A percentile compares a stretch with the other conserved stretches of the same genome.
Conservation (phyloP, 2,329 filamentous ascomycete species). For the Alternaria gansuensis region DNA sequence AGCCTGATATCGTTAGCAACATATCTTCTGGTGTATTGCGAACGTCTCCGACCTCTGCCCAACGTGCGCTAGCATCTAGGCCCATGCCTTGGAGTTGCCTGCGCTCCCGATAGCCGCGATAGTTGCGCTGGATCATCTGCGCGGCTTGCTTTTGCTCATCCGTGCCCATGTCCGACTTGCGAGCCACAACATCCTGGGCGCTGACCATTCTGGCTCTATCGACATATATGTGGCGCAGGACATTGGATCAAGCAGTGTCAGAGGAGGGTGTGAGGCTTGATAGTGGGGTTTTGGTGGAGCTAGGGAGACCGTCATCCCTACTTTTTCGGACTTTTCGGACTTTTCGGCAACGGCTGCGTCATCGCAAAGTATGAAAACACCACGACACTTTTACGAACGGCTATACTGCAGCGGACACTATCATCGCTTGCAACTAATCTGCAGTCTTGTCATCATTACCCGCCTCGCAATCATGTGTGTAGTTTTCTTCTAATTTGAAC, state of each 20-base stretch:
- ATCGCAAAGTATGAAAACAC: background rate
- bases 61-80: slow-evolving; percentile 74
- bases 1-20: slow-evolving; percentile 50
- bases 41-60: slow-evolving; percentile 68
- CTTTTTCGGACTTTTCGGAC: background rate
- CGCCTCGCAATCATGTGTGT: background rate
- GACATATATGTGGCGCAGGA: slow-evolving; percentile 16
- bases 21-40: background rate
- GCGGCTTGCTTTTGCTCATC: slow-evolving; percentile 44
- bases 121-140: slow-evolving; percentile 65
- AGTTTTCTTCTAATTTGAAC: background rate
- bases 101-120: slow-evolving; percentile 77
- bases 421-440: background rate
- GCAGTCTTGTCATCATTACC: background rate
- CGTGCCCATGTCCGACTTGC: slow-evolving; percentile 13
- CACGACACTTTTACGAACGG: background rate
- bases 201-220: slow-evolving; percentile 21
- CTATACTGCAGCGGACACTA: background rate
- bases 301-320: slow-evolving; percentile 12
- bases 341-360: slow-evolving; percentile 11
- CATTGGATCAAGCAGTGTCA: slow-evolving; percentile 11
- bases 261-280: slow-evolving; percentile 19
- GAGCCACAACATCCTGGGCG: slow-evolving; percentile 20
- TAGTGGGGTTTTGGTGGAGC: slow-evolving; percentile 18
- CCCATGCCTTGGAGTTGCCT: slow-evolving; percentile 74